phyloP scores from a whole-genome alignment of 495 filamentous ascomycete species.

The Elasticomyces elasticus region DNA sequence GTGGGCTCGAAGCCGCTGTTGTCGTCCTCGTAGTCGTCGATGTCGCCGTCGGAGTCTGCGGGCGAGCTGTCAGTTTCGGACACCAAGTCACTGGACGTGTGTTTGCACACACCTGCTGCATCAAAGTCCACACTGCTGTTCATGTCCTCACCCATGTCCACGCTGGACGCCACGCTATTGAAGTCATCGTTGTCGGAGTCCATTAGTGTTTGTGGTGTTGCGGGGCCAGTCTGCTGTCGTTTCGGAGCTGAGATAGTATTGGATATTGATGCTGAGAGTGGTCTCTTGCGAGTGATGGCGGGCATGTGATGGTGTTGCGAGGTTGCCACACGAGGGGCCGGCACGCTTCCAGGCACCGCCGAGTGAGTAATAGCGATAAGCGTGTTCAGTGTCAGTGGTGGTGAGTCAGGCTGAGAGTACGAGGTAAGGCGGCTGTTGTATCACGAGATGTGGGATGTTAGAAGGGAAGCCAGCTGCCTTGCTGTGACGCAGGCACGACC shows the following conservation, averaged over 20 bases:
- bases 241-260: conserved; percentile 21
- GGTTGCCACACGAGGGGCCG: too few relatives aligned
- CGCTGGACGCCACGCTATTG: conserved; percentile 71
- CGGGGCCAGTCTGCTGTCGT: conserved; percentile 27
- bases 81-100: conserved; percentile 6
- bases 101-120: conserved; percentile 53
- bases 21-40: conserved; percentile 63
- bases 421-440: too few relatives aligned
- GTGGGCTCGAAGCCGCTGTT: conserved; percentile 62
- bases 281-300: conserved; percentile 73
- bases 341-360: too few relatives aligned
- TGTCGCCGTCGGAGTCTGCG: conserved; percentile 41
- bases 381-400: too few relatives aligned
- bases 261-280: conserved; percentile 61
- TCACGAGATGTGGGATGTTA: too few relatives aligned
- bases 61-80: background rate
- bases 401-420: too few relatives aligned
- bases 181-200: conserved; percentile 97
- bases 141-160: conserved; percentile 54
- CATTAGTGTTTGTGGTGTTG: conserved; percentile 67
- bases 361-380: too few relatives aligned
- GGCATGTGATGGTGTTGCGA: conserved; percentile 48
- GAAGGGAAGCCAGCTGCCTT: too few relatives aligned
- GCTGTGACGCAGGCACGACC: too few relatives aligned
- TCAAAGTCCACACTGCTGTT: conserved; percentile 69